These are phyloP conservation scores for Calamus simplicifolius DNA, from an alignment of 176 grass and related monocot genomes.

Conservation along the genomic window DNA sequence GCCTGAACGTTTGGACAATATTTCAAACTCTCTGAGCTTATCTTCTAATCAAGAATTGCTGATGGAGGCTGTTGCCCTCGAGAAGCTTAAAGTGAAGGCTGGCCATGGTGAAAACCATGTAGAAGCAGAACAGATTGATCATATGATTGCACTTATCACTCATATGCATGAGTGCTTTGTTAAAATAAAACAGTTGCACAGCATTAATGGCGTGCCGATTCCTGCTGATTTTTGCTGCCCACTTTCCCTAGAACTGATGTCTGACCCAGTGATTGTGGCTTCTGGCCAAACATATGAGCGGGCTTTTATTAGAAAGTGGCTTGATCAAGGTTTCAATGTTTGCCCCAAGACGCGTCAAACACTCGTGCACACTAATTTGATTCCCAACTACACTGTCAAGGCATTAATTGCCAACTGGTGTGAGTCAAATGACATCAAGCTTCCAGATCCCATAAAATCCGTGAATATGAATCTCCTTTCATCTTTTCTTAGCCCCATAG, in stretches of 20 bases:
- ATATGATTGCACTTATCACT: constrained; percentile 51
- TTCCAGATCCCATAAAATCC: constrained; percentile 85
- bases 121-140: constrained; percentile 47
- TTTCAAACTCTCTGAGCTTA: constrained; percentile 55
- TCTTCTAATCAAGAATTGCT: constrained; percentile 90
- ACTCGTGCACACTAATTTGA: constrained; percentile 91
- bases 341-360: constrained; percentile 87
- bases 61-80: constrained; percentile 81
- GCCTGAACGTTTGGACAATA: constrained; percentile 41
- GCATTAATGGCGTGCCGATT: constrained; percentile 81
- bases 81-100: constrained; percentile 58
- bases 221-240: constrained; percentile 96
- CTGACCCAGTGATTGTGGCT: constrained; percentile 93
- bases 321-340: constrained; percentile 90
- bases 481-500: constrained; percentile 33
- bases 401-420: constrained; percentile 99
- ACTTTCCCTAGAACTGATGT: constrained; percentile 89
- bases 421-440: constrained; percentile 86
- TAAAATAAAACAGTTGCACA: constrained; percentile 61
- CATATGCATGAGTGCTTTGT: constrained; percentile 69
- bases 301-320: constrained; percentile 88
- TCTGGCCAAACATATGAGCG: constrained; percentile 98
- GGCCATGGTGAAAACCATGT: constrained; percentile 40
- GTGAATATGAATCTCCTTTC: constrained; percentile 68
- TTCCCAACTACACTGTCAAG: constrained; percentile 99